Base-by-base conservation (phyloP, 306 rosid genomes). In the Sechiopsis laciniata region DNA sequence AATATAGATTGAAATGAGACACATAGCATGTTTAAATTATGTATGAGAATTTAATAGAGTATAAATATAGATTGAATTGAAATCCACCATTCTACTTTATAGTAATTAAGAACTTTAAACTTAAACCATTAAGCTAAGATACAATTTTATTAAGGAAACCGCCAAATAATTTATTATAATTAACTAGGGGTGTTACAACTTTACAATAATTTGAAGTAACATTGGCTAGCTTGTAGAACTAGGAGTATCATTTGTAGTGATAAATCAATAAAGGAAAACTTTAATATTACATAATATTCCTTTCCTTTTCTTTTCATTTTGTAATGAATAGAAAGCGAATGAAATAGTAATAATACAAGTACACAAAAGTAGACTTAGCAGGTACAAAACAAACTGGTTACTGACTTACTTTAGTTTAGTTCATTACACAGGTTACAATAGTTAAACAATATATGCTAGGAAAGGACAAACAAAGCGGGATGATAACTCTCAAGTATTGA, bases 161-260 rank as follows among this genome's bases (percentile, higher is more conserved):
- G n/a, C n/a, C n/a, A n/a, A n/a, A n/a, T n/a, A n/a, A n/a, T n/a
- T n/a, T n/a, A n/a, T n/a, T n/a, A n/a, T n/a, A n/a, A n/a, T n/a
- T n/a, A n/a, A n/a, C n/a, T n/a, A n/a, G 21, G 46, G 32, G 26
- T 68, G n/a, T 57, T 2, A 20, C 40, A 40, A 68, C 73, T 68
- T 13, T 68, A 68, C 7, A 68, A 56, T 68, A 57, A 68, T 68
- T 68, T 46, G 72, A 66, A 56, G 50, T 67, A 5, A 67, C 37
- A 45, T 21, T 45, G 17, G 19, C 20, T 20, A 46, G 73, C 10
- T 16, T 19, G 5, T 46, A 45, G 73, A 22, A n/a, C 24, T 68
- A 68, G 55, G 40, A 48, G 11, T 66, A 45, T 68, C 19, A 11
- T 46, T 46, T 20, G 40, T 20, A 17, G 72, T 4, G 8, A 21